Conservation (phyloP, 805 yeast species). For the Nakazawaea sp. region DNA sequence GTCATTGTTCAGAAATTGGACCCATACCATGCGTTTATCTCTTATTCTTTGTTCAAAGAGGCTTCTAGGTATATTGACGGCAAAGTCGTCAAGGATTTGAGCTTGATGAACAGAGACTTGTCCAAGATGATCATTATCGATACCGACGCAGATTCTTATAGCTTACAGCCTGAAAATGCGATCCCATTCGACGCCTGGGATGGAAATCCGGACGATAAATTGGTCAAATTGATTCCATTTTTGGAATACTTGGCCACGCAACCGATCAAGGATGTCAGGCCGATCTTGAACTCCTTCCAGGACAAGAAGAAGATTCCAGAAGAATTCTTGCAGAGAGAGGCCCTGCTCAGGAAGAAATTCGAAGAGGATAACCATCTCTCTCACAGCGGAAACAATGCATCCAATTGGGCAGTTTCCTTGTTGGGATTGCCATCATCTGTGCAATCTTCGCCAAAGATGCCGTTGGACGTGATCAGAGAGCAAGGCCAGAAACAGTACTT, state of each 20-base stretch:
- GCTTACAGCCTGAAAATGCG: conserved; percentile 93
- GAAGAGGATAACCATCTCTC: conserved; percentile 38
- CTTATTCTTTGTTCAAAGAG: conserved; percentile 84
- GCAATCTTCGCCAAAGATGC: conserved; percentile 55
- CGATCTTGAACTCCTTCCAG: conserved; percentile 66
- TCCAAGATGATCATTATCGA: conserved; percentile 77
- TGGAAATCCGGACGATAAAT: conserved; percentile 75
- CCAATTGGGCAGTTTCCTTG: conserved; percentile 49
- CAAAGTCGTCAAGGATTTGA: conserved; percentile 80
- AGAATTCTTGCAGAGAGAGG: conserved; percentile 79
- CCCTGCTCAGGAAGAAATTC: conserved; percentile 65
- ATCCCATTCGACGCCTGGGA: conserved; percentile 79
- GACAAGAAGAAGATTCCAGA: conserved; percentile 62
- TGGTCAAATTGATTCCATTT: conserved; percentile 81
- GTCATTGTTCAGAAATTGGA: conserved; percentile 82
- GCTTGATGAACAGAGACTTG: conserved; percentile 86
- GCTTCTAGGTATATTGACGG: conserved; percentile 89
- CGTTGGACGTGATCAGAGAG: conserved; percentile 83
- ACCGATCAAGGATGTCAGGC: conserved; percentile 79
- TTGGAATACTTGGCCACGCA: conserved; percentile 92
- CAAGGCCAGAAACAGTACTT: conserved; percentile 88
- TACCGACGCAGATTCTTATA: conserved; percentile 61
- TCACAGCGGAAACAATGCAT: conserved; percentile 35
- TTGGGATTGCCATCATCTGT: conserved; percentile 54
- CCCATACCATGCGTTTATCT: conserved; percentile 84